These are phyloP conservation scores for Lactarius akahatsu DNA, from an alignment of 768 basidiomycete genomes.

Conservation along the genomic window DNA sequence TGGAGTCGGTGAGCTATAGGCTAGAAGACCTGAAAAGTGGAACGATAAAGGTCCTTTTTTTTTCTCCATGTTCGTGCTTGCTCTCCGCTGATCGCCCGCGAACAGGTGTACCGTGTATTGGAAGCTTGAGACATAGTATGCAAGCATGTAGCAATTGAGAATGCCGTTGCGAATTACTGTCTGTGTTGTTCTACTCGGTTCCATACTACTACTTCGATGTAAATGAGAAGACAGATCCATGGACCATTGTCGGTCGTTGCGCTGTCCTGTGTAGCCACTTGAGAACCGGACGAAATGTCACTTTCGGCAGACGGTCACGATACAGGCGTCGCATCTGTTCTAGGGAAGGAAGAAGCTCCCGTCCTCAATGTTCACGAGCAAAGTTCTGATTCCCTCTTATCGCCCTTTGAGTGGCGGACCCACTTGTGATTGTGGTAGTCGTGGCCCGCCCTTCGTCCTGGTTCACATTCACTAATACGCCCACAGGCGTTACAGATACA, in stretches of 20 bases:
- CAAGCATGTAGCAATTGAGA: background rate
- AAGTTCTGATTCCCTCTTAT: background rate
- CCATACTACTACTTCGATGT: conserved; percentile 10
- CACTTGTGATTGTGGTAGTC: background rate
- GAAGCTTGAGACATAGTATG: conserved; percentile 30
- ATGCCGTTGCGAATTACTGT: background rate
- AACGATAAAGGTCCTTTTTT: conserved; percentile 58
- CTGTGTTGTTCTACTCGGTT: conserved; percentile 2
- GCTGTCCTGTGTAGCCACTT: background rate
- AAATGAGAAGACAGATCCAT: background rate
- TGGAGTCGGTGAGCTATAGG: conserved; percentile 82
- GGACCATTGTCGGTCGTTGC: background rate
- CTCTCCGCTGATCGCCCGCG: background rate
- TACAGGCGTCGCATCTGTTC: background rate
- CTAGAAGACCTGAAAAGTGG: conserved; percentile 90
- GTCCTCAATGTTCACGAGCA: background rate
- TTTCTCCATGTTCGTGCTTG: background rate
- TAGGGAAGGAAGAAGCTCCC: conserved; percentile 4
- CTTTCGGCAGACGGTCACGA: background rate
- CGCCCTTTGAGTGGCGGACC: background rate
- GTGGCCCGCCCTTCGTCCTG: background rate
- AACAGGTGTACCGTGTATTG: conserved; percentile 35
- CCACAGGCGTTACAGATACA: background rate
- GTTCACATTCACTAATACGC: background rate
- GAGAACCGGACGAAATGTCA: background rate